phyloP scores from a whole-genome alignment of 2,329 filamentous ascomycete species.

The Apiospora sp. region DNA sequence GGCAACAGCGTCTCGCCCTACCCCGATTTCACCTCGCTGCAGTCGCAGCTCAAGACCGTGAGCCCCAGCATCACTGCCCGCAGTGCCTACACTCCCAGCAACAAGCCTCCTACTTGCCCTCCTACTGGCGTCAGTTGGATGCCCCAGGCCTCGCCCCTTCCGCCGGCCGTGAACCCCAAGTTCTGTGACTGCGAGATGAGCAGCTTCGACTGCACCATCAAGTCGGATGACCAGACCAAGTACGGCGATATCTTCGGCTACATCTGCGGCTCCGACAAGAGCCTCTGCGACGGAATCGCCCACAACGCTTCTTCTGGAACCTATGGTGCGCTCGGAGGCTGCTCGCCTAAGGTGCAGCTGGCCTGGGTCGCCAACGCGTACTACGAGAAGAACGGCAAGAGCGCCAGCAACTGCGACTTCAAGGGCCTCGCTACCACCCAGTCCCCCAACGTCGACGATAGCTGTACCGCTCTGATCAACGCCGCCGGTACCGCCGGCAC shows the following conservation, averaged over 20 bases:
- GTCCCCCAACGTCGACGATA: conserved; percentile 52
- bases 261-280: conserved; percentile 68
- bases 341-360: conserved; percentile 73
- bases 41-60: conserved; percentile 72
- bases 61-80: conserved; percentile 72
- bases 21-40: conserved; percentile 77
- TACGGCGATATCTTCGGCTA: conserved; percentile 76
- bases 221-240: conserved; percentile 59
- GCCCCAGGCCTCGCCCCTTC: conserved; percentile 71
- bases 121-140: conserved; percentile 70
- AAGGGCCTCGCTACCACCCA: conserved; percentile 68
- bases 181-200: conserved; percentile 89
- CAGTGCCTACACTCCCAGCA: conserved; percentile 75
- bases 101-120: conserved; percentile 78
- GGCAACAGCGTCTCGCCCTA: conserved; percentile 70
- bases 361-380: conserved; percentile 78
- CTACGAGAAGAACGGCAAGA: conserved; percentile 65
- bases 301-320: conserved; percentile 71
- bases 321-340: conserved; percentile 84
- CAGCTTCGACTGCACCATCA: conserved; percentile 75
- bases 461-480: conserved; percentile 66
- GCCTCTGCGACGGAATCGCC: conserved; percentile 72
- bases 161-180: conserved; percentile 78
- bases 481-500: conserved; percentile 70
- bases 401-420: conserved; percentile 73